These are phyloP conservation scores for Ceratobasidium sp. DNA, from an alignment of 1,284 basidiomycete genomes.

Conservation along the genomic window DNA sequence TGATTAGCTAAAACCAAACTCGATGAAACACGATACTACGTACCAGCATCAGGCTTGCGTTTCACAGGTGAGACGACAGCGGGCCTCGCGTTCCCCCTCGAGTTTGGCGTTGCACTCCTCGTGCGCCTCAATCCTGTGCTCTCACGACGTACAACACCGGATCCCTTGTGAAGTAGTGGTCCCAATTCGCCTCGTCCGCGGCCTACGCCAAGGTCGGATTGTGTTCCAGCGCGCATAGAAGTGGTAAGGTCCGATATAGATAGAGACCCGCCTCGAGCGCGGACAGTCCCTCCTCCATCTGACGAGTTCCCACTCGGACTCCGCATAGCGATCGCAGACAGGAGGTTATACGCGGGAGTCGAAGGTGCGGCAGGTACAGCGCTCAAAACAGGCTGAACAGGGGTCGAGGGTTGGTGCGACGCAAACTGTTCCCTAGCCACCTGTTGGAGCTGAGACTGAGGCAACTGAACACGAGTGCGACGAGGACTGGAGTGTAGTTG, in stretches of 20 bases:
- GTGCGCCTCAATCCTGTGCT: conserved; percentile 7
- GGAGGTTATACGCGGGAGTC: conserved; percentile 70
- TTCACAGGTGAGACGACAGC: conserved; percentile 11
- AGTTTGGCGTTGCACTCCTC: conserved; percentile 28
- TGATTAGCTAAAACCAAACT: background rate
- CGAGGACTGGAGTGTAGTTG: conserved; percentile 44
- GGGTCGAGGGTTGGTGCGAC: conserved; percentile 51
- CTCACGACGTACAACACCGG: background rate
- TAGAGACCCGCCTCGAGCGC: too few relatives aligned
- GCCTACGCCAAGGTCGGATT: too few relatives aligned
- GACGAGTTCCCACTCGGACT: conserved; percentile 12
- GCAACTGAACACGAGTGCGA: conserved; percentile 19
- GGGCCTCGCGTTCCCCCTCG: conserved; percentile 7
- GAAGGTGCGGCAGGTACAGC: conserved; percentile 59
- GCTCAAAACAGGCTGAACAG: conserved; percentile 35
- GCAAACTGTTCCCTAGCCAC: conserved; percentile 44
- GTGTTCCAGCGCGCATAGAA: too few relatives aligned
- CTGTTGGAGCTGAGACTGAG: conserved; percentile 43
- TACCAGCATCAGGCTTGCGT: too few relatives aligned
- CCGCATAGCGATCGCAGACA: conserved; percentile 56
- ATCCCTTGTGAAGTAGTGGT: background rate
- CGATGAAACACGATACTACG: background rate
- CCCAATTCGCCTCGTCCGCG: conserved; percentile 11
- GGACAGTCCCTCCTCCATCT: background rate
- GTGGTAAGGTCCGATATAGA: too few relatives aligned